phyloP scores from a whole-genome alignment of 352 stramenopile genomes.

The Globisporangium spiculum region DNA sequence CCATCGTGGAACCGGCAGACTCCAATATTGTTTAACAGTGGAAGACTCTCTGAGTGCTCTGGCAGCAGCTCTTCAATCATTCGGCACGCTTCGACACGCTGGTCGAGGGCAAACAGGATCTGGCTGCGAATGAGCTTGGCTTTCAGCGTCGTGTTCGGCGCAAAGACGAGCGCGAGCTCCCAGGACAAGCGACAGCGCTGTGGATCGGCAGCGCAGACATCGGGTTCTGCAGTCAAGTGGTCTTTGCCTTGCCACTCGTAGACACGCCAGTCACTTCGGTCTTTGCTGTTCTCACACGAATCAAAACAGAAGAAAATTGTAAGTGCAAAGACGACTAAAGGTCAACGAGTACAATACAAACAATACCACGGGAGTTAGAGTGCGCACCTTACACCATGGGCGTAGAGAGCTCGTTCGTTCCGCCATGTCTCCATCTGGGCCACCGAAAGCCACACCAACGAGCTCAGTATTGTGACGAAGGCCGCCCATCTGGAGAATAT shows the following conservation, averaged over 20 bases:
- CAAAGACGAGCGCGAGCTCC: conserved; percentile 25
- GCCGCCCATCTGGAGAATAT: neutral
- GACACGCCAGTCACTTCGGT: conserved; percentile 56
- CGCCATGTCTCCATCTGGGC: conserved; percentile 31
- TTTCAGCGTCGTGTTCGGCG: conserved; percentile 27
- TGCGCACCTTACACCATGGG: conserved; percentile 22
- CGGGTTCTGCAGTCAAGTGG: neutral
- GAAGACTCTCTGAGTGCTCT: conserved; percentile 13
- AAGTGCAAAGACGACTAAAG: neutral
- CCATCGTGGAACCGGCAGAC: conserved; percentile 23
- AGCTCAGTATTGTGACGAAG: conserved; percentile 3
- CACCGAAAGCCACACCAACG: conserved; percentile 25
- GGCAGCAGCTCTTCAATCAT: neutral
- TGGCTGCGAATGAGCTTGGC: conserved; percentile 26
- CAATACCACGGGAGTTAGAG: conserved; percentile 2
- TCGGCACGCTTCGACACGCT: neutral
- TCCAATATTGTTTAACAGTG: conserved; percentile 29
- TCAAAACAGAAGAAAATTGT: neutral
- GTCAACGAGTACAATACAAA: neutral
- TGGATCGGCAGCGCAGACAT: conserved; percentile 12
- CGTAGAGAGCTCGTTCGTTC: conserved; percentile 33
- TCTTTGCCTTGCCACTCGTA: conserved; percentile 26
- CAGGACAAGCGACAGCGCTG: conserved; percentile 19
- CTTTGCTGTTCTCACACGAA: conserved; percentile 23
- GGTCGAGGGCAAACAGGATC: conserved; percentile 16